Base-by-base conservation (phyloP, 1,139 yeast genomes). In the Kodamaea sp. region DNA sequence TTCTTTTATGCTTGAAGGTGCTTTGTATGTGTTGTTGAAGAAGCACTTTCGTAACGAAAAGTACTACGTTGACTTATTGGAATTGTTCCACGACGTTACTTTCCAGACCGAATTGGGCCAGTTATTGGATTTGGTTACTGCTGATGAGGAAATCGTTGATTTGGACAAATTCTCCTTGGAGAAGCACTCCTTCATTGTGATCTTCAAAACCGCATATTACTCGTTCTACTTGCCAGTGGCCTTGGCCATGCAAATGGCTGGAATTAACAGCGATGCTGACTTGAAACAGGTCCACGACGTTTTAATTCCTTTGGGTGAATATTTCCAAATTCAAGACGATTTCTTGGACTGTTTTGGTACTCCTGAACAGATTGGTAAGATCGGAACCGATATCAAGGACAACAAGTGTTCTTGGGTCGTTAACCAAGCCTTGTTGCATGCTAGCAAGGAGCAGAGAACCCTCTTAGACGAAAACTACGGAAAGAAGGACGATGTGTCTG, bases 251-350 rank as follows among this genome's bases (percentile, higher is more conserved):
- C 83, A 70, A 63, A 84, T 87, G 77, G 83, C 95, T 39, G 97
- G 97, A 34, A 63, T 86, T 49, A 71, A 71, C 39, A 72, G 76
- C 51, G 83, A 76, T 39, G 61, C 69, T 48, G 96, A 90, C 61
- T 75, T 94, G 60, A 76, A 86, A 60, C 98, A 92, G 69, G 97
- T 89, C 13, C 76, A 73, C 46, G 94, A 87, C 50, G 80, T 94
- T 31, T 76, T 94, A 62, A 81, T 94, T 46, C 97, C 97, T 40
- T 77, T 92, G 50, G 99, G 99, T 41, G 97, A 94, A 66, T 94
- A 94, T 63, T 94, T 94, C 83, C 99, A 94, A 70, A 88, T 94
- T 51, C 98, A 94, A 69, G 99, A 94, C 59, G 99, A 94, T 63
- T 94, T 73, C 69, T 78, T 94, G 52, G 99, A 94, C 64, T 88